Base-by-base conservation (phyloP, 2,329 filamentous ascomycete species). In the Fusarium metavorans region DNA sequence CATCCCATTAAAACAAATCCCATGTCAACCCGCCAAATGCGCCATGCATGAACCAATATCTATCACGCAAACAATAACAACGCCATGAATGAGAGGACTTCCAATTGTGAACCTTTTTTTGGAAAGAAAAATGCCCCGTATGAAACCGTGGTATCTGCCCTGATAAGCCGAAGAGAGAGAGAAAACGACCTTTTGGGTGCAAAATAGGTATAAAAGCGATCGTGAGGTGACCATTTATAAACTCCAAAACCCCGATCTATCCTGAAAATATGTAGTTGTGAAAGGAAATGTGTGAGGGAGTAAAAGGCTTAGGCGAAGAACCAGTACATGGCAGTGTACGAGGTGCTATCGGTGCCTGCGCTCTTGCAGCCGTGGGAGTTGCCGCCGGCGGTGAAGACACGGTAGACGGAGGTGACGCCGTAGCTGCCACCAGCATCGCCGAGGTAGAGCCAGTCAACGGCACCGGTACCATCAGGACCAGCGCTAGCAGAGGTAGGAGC, bases 261-360 rank as follows among this genome's bases (percentile, higher is more conserved):
- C 54, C 61, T 54, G 34, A 60, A 52, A 66, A 66, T 73, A 76
- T 76, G 48, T 73, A 63, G 68, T 63, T 64, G 72, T 62, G 62
- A 78, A 77, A 52, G 52, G 62, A 69, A 63, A 60, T 37, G 43
- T 52, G 23, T 18, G 14, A 43, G 37, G 41, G 43, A 18, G 30
- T 6, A 4, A 1, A 37, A 30, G 23, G 34, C 52, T 79, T 80
- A 84, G 23, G 81, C 85, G 76, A 85, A 91, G 78, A 91, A 86
- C 88, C 89, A 91, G 82, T 91, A 91, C 74, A 84, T 85, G n/a
- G 89, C 84, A 1, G 88, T 77, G 79, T 91, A 91, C 4, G 86
- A 85, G 30, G 89, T 86, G 80, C 88, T 91, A 76, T 88, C 84
- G 20, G 77, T 70, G 48, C 85, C 83, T n/a, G 81, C 82, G 2